phyloP scores from a whole-genome alignment of 768 basidiomycete species.

The Macrolepiota albuminosa region DNA sequence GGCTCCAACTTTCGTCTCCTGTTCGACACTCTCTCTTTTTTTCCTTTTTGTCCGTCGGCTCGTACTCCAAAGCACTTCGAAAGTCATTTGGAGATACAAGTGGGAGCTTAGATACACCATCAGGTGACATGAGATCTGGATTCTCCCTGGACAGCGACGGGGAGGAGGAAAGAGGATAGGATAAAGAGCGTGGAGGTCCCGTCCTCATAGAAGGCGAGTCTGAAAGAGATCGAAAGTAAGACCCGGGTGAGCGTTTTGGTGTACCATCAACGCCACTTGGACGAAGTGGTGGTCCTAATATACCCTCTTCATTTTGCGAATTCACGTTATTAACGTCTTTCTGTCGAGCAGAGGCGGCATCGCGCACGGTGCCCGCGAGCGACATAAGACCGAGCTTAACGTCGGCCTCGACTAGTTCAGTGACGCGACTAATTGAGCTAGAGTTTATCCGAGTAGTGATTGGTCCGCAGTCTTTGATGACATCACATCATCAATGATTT shows the following conservation, averaged over 20 bases:
- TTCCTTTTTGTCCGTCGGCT: conserved; percentile 48
- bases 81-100: conserved; percentile 35
- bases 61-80: conserved; percentile 58
- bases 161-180: conserved; percentile 49
- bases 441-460: not conserved
- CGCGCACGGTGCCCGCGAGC: conserved; percentile 18
- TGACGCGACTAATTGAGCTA: not conserved
- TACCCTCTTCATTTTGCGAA: not conserved
- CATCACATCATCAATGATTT: conserved; percentile 8
- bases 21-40: conserved; percentile 45
- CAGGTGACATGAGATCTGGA: conserved; percentile 18
- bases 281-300: not conserved
- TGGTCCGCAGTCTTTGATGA: conserved; percentile 10
- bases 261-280: conserved; percentile 3
- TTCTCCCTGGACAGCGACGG: conserved; percentile 25
- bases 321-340: not conserved
- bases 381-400: conserved; percentile 21
- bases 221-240: conserved; percentile 25
- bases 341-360: conserved; percentile 8
- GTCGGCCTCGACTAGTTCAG: not conserved
- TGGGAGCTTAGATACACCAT: conserved; percentile 21
- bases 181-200: conserved; percentile 70
- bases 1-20: conserved; percentile 50
- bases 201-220: conserved; percentile 61
- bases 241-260: conserved; percentile 11